Percentiles rank a stretch among this genome's conserved stretches.
Evolutionary conservation across 148 eudicot genomes (phyloP).

Genomic region (Vaccinium corymbosum): DNA sequence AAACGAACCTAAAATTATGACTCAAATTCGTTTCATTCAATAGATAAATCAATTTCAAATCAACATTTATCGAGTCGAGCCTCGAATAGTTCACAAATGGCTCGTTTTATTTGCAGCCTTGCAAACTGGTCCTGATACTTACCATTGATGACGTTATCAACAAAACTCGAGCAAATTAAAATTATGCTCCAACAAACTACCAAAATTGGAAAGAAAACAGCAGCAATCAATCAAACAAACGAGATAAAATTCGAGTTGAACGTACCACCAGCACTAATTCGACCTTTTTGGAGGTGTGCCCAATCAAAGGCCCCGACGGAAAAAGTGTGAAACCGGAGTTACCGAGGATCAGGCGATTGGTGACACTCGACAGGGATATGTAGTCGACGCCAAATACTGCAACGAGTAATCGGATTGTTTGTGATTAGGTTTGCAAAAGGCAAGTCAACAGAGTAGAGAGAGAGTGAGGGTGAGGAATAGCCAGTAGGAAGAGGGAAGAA

Average conservation of each 20-base stretch:
- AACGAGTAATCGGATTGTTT: neutral
- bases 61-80: neutral
- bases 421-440: neutral
- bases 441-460: neutral
- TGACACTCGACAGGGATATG: neutral
- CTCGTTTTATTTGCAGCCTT: neutral
- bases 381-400: neutral
- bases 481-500: too few species aligned
- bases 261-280: neutral
- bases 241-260: neutral
- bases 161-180: neutral
- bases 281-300: neutral
- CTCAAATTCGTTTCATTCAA: neutral
- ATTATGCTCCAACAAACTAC: neutral
- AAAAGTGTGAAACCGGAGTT: conserved; percentile 1
- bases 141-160: neutral
- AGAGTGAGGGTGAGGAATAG: too few species aligned
- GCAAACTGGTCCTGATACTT: neutral
- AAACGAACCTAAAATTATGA: too few species aligned
- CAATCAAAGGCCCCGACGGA: neutral
- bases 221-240: neutral
- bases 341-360: neutral
- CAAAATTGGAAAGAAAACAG: neutral
- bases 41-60: neutral
- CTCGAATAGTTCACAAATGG: too few species aligned